Evolutionary conservation across 1,284 basidiomycete genomes (phyloP), one percentile per base, ranked within the genome.

Genomic region (Mycena sp.): DNA sequence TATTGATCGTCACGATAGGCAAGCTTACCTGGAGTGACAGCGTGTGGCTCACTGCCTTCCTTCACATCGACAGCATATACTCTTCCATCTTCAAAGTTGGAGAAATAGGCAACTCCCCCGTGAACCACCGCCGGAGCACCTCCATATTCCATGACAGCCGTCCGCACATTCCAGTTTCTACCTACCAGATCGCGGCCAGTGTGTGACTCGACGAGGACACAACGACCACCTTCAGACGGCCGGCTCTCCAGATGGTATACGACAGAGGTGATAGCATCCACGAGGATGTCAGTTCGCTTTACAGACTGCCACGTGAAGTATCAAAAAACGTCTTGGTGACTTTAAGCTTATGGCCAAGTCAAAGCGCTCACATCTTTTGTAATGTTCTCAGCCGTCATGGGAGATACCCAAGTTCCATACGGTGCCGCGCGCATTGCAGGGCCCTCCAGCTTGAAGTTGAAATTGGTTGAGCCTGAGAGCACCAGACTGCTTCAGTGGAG

Each of bases 171-270:
- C 81, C 81, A 90, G 3, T 76, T 76, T 44, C 76, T 69, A 3
- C 82, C 83, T 25, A 87, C 77, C 1, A 88, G 74, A 68, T 90
- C 88, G 38, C 72, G 72, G 19, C 78, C 78, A 6, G 76, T 77
- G 23, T 75, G 67, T 0, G 81, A 82, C 43, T 86, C 78, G 35
- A 91, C 84, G 11, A 92, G 74, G 0, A 87, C 87, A 50, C 71
- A 79, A 2, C 90, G 79, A 7, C 90, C 85, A 14, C 75, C 80
- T 70, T 92, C 89, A 16, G 82, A 80, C 0, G 91, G 88, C 10
- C 90, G 75, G 10, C 75, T 78, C 70, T 92, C 90, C 52, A 89
- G 69, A 74, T 89, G 86, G 68, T 89, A 90, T 23, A 89, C 72
- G 7, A 75, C 76, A 3, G 78, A 78, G 3, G 83, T 85, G 25